Base-by-base conservation (phyloP, 441 rosid genomes). In the Bocquillonia castaneifolia region DNA sequence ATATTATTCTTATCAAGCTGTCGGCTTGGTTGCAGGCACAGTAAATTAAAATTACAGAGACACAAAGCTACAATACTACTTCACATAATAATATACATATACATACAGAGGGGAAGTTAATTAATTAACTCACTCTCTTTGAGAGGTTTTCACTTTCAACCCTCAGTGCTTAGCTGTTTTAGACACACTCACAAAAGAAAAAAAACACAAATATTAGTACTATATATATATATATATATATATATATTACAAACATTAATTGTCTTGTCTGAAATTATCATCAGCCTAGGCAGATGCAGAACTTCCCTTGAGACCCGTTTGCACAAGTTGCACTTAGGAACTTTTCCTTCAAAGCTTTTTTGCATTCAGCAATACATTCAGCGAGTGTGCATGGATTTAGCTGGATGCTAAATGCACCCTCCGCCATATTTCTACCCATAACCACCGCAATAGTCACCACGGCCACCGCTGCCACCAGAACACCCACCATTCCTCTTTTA, bases 221-320 rank as follows among this genome's bases (percentile, higher is more conserved):
- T n/a, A 25, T 15, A 10, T 12, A 2, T 26, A 26, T 2, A 2
- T 54, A 55, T 29, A 55, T 7, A 14, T 14, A 13, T 34, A 34
- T 0, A 18, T 14, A 17, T 6, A 22, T 4, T 15, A 25, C 12
- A 20, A 26, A 45, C 9, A n/a, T 5, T 10, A 28, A 22, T 29
- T 15, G 10, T 31, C 10, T 26, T 36, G 3, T 34, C 15, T 9
- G 13, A 25, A 36, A 8, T 56, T 10, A 36, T 3, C 50, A 2
- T 76, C 73, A 77, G n/a, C 81, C 76, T 8, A 77, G 57, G 74
- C 83, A 79, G 75, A 70, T 65, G 66, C 81, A 72, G 76, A 77
- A 79, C 44, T 72, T 79, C 3, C 76, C 81, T 26, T 65, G 76
- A 45, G 76, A 63, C 40, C 76, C 71, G 0, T 69, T 57, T 2